Evolutionary conservation across 1,139 yeast species (phyloP), one percentile per base, ranked within the genome.

Genomic region (Zygoascus sp.): DNA sequence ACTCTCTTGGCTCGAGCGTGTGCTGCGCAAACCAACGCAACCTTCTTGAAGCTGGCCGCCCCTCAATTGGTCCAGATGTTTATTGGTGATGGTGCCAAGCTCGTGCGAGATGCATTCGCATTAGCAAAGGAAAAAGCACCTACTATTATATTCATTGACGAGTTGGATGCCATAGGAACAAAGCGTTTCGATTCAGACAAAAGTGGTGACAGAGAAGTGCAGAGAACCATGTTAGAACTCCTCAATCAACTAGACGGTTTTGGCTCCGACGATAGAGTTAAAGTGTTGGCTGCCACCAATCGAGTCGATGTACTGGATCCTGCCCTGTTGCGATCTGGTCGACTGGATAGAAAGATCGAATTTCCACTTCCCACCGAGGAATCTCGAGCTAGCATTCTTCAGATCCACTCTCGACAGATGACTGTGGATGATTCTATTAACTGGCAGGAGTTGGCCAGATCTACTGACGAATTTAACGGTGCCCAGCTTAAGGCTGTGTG

Each of bases 1-100:
- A 92, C 98, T 1, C 75, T 92, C 54, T 75, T 92, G 57, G 99
- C 99, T 5, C 80, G 98, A 65, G 98, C 98, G 1, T 92, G 98
- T 78, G 99, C 99, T 11, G 98, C 98, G 5, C 97, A 92, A 67
- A 86, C 96, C 0, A 95, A 94, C 52, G 98, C 98, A n/a, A 92
- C 98, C 0, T 92, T 92, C 65, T 75, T 92, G 63, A 92, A 92
- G 64, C 75, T 94, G 54, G 97, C 98, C 0, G 99, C 97, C 44
- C 98, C 99, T 16, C 98, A 94, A 67, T 79, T 92, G 58, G 98
- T 92, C 40, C 98, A 94, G 66, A 92, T 92, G 98, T 94, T 90
- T 62, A 94, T 94, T 65, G 99, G 99, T 63, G 99, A 92, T 66
- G 98, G 98, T 68, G 98, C 98, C 49, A 92, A 92, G 68, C 76